phyloP scores from a whole-genome alignment of 1,139 yeast genomes.

The Candida anutae region DNA sequence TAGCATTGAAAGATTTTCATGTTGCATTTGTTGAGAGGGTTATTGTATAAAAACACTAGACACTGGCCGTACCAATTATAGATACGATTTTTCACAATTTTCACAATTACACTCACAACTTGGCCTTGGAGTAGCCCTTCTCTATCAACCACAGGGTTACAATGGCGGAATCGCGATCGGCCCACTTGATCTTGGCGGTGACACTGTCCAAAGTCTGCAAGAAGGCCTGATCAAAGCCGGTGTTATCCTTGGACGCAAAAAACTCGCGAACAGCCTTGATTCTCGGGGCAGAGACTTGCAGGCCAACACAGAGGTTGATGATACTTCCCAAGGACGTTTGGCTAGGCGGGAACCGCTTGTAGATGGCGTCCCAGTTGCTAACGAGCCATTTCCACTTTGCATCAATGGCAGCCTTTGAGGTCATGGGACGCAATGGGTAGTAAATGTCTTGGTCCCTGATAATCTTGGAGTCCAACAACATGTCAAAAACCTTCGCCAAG shows the following conservation, averaged over 20 bases:
- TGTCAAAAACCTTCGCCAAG: constrained; percentile 51
- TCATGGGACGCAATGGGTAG: constrained; percentile 67
- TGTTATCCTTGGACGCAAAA: constrained; percentile 54
- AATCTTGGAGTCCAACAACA: constrained; percentile 59
- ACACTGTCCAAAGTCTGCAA: constrained; percentile 67
- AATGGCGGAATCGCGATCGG: constrained; percentile 49
- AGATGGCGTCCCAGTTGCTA: constrained; percentile 63
- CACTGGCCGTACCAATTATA: too few species aligned
- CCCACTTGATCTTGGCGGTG: constrained; percentile 57
- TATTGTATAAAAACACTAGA: not conserved
- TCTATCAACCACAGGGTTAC: constrained; percentile 47
- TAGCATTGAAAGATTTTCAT: constrained; percentile 25
- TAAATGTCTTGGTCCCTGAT: constrained; percentile 78
- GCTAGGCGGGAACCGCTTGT: constrained; percentile 69
- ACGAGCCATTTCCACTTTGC: constrained; percentile 74
- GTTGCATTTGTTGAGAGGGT: constrained; percentile 19
- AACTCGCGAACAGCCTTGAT: constrained; percentile 51
- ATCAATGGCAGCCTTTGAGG: constrained; percentile 54
- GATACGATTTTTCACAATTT: too few species aligned
- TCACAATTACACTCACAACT: constrained; percentile 2
- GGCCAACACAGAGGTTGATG: constrained; percentile 52
- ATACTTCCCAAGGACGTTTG: constrained; percentile 72
- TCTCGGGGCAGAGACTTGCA: constrained; percentile 57
- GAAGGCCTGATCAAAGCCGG: constrained; percentile 67
- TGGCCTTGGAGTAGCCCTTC: constrained; percentile 31